phyloP scores from a whole-genome alignment of 2,329 filamentous ascomycete species.

The Parastagonospora avenae region DNA sequence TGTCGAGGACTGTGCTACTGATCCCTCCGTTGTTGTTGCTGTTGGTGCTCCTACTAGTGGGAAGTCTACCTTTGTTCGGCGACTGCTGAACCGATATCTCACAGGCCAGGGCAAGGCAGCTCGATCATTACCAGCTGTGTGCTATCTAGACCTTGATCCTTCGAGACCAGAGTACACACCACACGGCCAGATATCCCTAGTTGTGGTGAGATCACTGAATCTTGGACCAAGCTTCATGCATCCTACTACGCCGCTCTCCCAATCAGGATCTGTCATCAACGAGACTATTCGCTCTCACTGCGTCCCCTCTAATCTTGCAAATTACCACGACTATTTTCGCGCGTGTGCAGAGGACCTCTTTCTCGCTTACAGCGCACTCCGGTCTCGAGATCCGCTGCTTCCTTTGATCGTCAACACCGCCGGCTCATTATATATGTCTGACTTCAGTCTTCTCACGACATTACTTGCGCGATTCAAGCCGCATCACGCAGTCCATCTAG shows the following conservation, averaged over 20 bases:
- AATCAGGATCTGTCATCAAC: slow-evolving; percentile 32
- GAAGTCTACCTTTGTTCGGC: slow-evolving; percentile 74
- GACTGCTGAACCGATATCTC: slow-evolving; percentile 71
- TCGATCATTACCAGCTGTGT: slow-evolving; percentile 48
- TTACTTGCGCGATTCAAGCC: slow-evolving; percentile 62
- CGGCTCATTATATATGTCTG: slow-evolving; percentile 74
- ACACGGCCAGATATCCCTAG: slow-evolving; percentile 71
- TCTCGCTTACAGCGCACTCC: slow-evolving; percentile 59
- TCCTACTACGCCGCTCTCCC: slow-evolving; percentile 36
- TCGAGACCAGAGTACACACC: slow-evolving; percentile 77
- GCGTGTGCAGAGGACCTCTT: slow-evolving; percentile 69
- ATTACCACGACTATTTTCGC: slow-evolving; percentile 70
- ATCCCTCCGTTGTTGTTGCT: slow-evolving; percentile 59
- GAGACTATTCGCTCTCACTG: slow-evolving; percentile 66
- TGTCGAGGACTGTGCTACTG: slow-evolving; percentile 42
- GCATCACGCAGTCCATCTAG: slow-evolving; percentile 71
- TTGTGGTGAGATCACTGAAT: slow-evolving; percentile 65
- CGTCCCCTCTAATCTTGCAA: slow-evolving; percentile 67
- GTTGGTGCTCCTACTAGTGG: slow-evolving; percentile 75
- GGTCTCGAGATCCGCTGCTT: slow-evolving; percentile 47
- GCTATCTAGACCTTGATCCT: slow-evolving; percentile 76
- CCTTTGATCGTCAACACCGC: slow-evolving; percentile 76
- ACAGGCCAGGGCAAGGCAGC: slow-evolving; percentile 50
- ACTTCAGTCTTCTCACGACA: slow-evolving; percentile 66
- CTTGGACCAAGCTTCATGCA: slow-evolving; percentile 72